These are phyloP conservation scores for Pleurotus salmoneostramineus DNA, from an alignment of 768 basidiomycete species.

Conservation along the genomic window DNA sequence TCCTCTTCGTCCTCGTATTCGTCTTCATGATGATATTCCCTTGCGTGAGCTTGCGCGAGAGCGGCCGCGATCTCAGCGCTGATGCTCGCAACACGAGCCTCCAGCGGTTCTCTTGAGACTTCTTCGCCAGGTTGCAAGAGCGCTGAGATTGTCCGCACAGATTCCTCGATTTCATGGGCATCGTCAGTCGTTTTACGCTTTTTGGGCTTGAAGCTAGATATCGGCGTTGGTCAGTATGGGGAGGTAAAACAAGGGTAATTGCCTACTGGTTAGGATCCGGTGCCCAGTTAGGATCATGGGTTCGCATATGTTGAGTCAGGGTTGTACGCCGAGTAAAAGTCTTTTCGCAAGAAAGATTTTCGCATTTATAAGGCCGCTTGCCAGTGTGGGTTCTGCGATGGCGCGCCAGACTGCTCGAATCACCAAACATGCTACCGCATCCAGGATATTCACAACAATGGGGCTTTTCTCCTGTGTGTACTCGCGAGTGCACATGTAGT, in stretches of 20 bases:
- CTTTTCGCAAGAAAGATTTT: slow-evolving; percentile 79
- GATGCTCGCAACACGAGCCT: slow-evolving; percentile 69
- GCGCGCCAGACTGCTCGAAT: slow-evolving; percentile 88
- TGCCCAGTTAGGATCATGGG: slow-evolving; percentile 82
- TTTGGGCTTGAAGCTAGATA: slow-evolving; percentile 74
- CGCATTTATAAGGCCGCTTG: slow-evolving; percentile 84
- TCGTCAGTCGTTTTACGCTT: slow-evolving; percentile 52
- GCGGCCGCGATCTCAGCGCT: slow-evolving; percentile 79
- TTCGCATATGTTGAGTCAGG: slow-evolving; percentile 82
- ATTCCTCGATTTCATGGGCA: slow-evolving; percentile 66
- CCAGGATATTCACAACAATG: slow-evolving; percentile 88
- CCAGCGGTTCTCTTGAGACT: slow-evolving; percentile 39
- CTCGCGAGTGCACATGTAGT: slow-evolving; percentile 82
- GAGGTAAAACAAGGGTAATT: neutral
- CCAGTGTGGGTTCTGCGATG: slow-evolving; percentile 89
- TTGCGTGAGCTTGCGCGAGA: slow-evolving; percentile 69
- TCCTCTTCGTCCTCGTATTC: slow-evolving; percentile 50
- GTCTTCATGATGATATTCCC: slow-evolving; percentile 54
- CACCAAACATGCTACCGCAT: slow-evolving; percentile 85
- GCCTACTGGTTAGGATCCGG: slow-evolving; percentile 80
- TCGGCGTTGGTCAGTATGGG: too few species aligned
- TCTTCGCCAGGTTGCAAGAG: slow-evolving; percentile 51
- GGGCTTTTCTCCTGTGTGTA: slow-evolving; percentile 92
- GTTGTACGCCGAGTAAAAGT: slow-evolving; percentile 86
- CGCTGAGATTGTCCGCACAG: slow-evolving; percentile 72